Evolutionary conservation across 345 rosid genomes (phyloP).

Genomic region (Hibiscus mutabilis): DNA sequence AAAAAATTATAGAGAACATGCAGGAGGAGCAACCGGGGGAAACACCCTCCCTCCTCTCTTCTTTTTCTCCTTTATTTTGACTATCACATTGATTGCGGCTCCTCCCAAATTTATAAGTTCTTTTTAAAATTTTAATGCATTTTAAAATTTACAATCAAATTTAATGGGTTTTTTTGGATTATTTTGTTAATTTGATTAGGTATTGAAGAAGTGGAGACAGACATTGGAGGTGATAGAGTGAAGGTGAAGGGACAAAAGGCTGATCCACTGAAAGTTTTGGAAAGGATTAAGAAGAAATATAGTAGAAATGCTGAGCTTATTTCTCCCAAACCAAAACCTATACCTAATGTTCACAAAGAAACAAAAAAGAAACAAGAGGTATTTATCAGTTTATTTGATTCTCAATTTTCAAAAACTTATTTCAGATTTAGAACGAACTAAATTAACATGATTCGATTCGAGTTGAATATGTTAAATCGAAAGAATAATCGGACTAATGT

Average conservation of each 20-base stretch:
- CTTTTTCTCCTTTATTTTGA: too few relatives aligned
- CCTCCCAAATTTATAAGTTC: too few relatives aligned
- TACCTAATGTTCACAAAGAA: constrained; percentile 19
- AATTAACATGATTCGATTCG: too few relatives aligned
- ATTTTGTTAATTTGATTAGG: constrained; percentile 25
- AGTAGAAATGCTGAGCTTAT: constrained; percentile 48
- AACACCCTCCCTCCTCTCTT: too few relatives aligned
- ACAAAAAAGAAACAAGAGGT: constrained; percentile 32
- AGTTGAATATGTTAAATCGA: background rate
- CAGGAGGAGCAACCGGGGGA: too few relatives aligned
- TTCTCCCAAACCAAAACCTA: constrained; percentile 34
- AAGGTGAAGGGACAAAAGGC: constrained; percentile 40
- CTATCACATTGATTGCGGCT: too few relatives aligned
- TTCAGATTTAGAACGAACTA: too few relatives aligned
- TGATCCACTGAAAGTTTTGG: constrained; percentile 37
- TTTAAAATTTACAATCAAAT: background rate
- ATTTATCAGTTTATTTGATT: background rate
- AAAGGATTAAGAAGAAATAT: constrained; percentile 42
- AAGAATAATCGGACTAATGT: background rate
- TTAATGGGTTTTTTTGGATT: background rate
- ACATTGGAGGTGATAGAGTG: constrained; percentile 32
- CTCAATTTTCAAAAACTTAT: too few relatives aligned
- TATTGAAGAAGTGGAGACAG: constrained; percentile 40
- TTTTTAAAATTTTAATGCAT: too few relatives aligned
- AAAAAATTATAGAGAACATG: too few relatives aligned